Evolutionary conservation across 2,329 filamentous ascomycete species (phyloP), one percentile per base, ranked within the genome.

Genomic region (Fusarium hostae): DNA sequence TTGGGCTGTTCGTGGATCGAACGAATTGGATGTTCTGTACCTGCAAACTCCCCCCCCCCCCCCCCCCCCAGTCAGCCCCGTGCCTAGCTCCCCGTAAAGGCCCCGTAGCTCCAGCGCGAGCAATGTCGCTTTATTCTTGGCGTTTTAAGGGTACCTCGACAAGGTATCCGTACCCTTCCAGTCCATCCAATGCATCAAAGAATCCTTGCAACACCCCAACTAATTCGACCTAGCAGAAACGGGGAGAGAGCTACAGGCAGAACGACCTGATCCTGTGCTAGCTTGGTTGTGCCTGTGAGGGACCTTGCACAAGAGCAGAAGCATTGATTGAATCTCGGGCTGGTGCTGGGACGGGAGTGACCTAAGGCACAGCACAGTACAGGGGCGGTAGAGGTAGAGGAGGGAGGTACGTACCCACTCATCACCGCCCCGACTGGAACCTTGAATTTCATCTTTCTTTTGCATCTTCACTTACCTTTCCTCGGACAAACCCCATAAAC

Each of bases 381-480:
- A 66, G 62, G 63, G 63, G 63, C 52, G 57, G 68, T 45, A 69
- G 65, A 63, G 59, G 64, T 62, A 68, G 58, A 63, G 51, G 63
- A 66, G 63, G 57, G 71, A 62, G 75, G 75, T 77, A 77, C 75
- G 75, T 77, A 77, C 75, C 75, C 65, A 75, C 72, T 70, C 73
- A 77, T 74, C 74, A 70, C 74, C 73, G 70, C 70, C 68, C 73
- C 68, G 54, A 69, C 66, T 72, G 61, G 70, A 72, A 77, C 75
- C 75, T 78, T 78, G 77, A 78, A 78, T 78, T 78, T 78, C 77
- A 77, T 78, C 77, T 78, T 71, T 77, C 77, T 78, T 76, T 77
- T 77, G 77, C 73, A 77, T 77, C 77, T 78, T 78, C 77, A 78
- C 72, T 78, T 73, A 74, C 74, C 71, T 75, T 77, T 73, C 71